A percentile compares a stretch with the other conserved stretches of the same genome.
phyloP scores from a whole-genome alignment of 2,329 filamentous ascomycete species.

The Aspergillus amoenus region DNA sequence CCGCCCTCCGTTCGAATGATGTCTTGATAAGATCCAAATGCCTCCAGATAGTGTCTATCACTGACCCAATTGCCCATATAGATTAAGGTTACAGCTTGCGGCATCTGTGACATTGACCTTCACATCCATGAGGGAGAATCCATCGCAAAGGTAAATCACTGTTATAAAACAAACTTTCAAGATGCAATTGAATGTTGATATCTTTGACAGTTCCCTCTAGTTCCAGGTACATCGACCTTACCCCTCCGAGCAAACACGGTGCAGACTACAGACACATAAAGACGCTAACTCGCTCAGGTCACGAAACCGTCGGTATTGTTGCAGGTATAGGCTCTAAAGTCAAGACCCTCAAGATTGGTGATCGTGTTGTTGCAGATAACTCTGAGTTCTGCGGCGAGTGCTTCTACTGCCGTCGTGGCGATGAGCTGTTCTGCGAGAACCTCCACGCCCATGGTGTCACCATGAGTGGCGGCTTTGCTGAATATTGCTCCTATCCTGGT shows the following conservation, averaged over 20 bases:
- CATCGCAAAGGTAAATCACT: slow-evolving; percentile 48
- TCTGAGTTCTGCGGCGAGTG: slow-evolving; percentile 67
- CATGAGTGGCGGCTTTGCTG: slow-evolving; percentile 70
- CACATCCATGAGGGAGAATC: slow-evolving; percentile 66
- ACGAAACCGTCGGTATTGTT: slow-evolving; percentile 67
- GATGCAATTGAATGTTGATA: background rate
- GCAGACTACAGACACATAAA: background rate
- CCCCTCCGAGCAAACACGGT: background rate
- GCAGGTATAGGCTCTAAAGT: slow-evolving; percentile 60
- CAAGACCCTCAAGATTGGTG: slow-evolving; percentile 60
- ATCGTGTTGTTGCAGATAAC: slow-evolving; percentile 59
- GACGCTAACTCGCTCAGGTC: slow-evolving; percentile 42
- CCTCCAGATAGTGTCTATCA: too few relatives aligned
- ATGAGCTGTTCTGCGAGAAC: slow-evolving; percentile 67
- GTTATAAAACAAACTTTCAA: background rate
- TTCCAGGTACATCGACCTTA: slow-evolving; percentile 45
- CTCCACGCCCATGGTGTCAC: slow-evolving; percentile 61
- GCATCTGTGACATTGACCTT: slow-evolving; percentile 60
- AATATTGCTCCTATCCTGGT: slow-evolving; percentile 60
- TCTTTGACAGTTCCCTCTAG: slow-evolving; percentile 57
- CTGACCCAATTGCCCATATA: slow-evolving; percentile 20
- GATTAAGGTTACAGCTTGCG: slow-evolving; percentile 67
- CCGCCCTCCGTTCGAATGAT: slow-evolving; percentile 59
- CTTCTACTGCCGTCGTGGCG: slow-evolving; percentile 70
- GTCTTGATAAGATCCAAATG: slow-evolving; percentile 46